A percentile compares a stretch with the other conserved stretches of the same genome.
Conservation (phyloP, 805 yeast genomes). For the Ogataea ramenticola region DNA sequence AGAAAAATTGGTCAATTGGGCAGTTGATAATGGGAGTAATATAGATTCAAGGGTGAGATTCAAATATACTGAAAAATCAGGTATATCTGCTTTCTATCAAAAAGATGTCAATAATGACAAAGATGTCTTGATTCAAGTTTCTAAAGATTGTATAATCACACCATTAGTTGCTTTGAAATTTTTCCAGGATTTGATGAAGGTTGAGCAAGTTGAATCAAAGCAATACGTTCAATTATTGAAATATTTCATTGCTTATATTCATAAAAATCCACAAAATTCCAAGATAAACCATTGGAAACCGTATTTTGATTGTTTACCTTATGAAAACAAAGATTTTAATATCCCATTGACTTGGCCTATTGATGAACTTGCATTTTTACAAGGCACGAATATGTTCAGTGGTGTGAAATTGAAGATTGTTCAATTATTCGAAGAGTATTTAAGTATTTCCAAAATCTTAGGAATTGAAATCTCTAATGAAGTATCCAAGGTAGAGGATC, state of each 20-base stretch:
- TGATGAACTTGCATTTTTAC: constrained; percentile 31
- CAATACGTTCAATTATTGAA: constrained; percentile 1
- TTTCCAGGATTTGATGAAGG: constrained; percentile 4
- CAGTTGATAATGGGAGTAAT: constrained; percentile 28
- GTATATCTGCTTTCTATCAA: constrained; percentile 23
- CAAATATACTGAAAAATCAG: constrained; percentile 22
- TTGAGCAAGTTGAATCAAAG: not conserved
- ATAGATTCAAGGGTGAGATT: constrained; percentile 31
- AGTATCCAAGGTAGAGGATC: not conserved
- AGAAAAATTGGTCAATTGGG: constrained; percentile 23
- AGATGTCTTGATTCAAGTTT: constrained; percentile 9
- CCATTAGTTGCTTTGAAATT: constrained; percentile 14
- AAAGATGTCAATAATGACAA: not conserved
- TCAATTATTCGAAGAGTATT: constrained; percentile 51
- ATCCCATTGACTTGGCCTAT: constrained; percentile 61
- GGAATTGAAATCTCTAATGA: not conserved
- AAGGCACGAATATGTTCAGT: constrained; percentile 36
- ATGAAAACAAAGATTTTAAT: constrained; percentile 19
- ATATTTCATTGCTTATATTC: not conserved
- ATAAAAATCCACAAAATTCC: not conserved
- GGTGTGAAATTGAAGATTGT: constrained; percentile 38
- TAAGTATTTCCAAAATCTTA: constrained; percentile 1
- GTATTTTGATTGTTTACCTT: constrained; percentile 40
- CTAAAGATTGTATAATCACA: constrained; percentile 15
- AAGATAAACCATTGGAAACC: constrained; percentile 14